A percentile compares a stretch with the other conserved stretches of the same genome.
Conservation (phyloP, 1,139 yeast species). For the Suhomyces bolitotheri region DNA sequence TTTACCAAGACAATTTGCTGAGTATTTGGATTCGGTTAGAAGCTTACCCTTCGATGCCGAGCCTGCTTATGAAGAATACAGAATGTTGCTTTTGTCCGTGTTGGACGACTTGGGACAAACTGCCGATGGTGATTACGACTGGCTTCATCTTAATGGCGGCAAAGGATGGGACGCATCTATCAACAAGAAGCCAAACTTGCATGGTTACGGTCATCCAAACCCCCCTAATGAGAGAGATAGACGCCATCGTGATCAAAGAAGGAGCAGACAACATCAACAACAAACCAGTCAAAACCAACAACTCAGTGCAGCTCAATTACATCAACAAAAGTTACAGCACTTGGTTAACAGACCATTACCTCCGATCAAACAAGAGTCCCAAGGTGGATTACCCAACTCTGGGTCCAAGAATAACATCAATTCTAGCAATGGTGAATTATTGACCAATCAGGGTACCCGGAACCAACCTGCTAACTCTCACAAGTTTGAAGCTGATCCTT, state of each 20-base stretch:
- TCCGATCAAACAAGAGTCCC: slow-evolving; percentile 49
- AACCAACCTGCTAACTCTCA: slow-evolving; percentile 21
- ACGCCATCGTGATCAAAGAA: slow-evolving; percentile 46
- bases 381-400: slow-evolving; percentile 18
- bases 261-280: slow-evolving; percentile 42
- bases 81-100: slow-evolving; percentile 73
- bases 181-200: slow-evolving; percentile 84
- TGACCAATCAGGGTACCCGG: slow-evolving; percentile 16
- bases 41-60: slow-evolving; percentile 86
- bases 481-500: slow-evolving; percentile 20
- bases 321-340: slow-evolving; percentile 53
- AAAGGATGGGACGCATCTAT: slow-evolving; percentile 87
- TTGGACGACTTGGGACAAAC: slow-evolving; percentile 68
- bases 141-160: slow-evolving; percentile 92
- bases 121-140: slow-evolving; percentile 88
- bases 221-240: slow-evolving; percentile 40
- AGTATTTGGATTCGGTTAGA: slow-evolving; percentile 81
- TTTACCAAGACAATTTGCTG: slow-evolving; percentile 84
- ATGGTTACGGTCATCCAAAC: slow-evolving; percentile 78
- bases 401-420: slow-evolving; percentile 17
- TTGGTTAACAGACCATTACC: slow-evolving; percentile 54
- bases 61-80: slow-evolving; percentile 88
- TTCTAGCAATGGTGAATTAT: slow-evolving; percentile 15
- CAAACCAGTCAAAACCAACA: slow-evolving; percentile 31
- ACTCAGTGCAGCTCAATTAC: slow-evolving; percentile 45